phyloP scores from a whole-genome alignment of 768 basidiomycete species.

The Tulasnella sp. region DNA sequence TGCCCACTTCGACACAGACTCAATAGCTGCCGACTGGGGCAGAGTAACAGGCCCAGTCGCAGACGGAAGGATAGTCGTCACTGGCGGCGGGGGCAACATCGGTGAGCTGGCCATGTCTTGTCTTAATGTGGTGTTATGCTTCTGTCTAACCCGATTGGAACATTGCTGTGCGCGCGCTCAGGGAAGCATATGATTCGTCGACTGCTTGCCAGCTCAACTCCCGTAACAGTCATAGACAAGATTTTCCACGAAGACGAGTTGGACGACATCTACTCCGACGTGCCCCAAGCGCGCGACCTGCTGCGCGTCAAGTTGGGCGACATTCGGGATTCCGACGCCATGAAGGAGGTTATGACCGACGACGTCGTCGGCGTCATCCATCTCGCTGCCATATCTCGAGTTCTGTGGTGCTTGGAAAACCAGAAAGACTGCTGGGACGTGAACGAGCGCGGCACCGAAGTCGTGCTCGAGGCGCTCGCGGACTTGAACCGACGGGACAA shows the following conservation, averaged over 20 bases:
- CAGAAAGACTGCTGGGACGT: conserved; percentile 34
- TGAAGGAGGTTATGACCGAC: conserved; percentile 27
- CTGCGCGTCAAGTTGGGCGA: conserved; percentile 32
- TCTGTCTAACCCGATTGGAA: not conserved
- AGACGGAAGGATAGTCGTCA: conserved; percentile 32
- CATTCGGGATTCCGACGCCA: conserved; percentile 29
- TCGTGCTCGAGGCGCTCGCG: conserved; percentile 29
- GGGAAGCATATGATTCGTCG: conserved; percentile 33
- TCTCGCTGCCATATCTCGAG: conserved; percentile 34
- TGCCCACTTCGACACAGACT: not conserved
- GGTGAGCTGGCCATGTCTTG: conserved; percentile 27
- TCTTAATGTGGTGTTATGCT: not conserved
- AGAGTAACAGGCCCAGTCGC: conserved; percentile 30
- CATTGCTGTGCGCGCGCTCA: not conserved
- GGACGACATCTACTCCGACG: conserved; percentile 28
- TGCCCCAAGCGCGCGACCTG: conserved; percentile 11
- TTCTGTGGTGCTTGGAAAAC: conserved; percentile 34
- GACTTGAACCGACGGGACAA: conserved; percentile 16
- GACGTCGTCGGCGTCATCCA: conserved; percentile 33
- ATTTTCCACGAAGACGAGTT: conserved; percentile 33
- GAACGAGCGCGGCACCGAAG: conserved; percentile 34
- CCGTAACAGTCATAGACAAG: conserved; percentile 32
- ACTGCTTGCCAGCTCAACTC: conserved; percentile 28
- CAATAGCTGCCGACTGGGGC: not conserved
- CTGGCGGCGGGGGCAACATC: conserved; percentile 34